phyloP scores from a whole-genome alignment of 768 basidiomycete species.

The Lactarius evosmus region DNA sequence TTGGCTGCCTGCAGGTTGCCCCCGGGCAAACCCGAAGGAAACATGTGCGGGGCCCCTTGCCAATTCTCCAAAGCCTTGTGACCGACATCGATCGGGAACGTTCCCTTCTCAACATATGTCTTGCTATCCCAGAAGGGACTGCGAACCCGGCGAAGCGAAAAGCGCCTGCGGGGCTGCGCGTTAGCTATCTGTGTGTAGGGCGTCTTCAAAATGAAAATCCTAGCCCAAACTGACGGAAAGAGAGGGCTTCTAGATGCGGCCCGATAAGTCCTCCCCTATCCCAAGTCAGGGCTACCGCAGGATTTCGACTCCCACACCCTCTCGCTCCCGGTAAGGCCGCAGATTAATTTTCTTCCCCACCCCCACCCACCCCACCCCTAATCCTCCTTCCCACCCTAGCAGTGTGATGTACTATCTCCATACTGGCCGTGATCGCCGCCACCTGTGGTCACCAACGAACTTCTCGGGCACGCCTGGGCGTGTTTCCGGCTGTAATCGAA shows the following conservation, averaged over 20 bases:
- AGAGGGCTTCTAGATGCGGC: slow-evolving; percentile 23
- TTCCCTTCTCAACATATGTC: slow-evolving; percentile 9
- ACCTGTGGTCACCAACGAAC: background rate
- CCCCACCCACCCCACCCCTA: background rate
- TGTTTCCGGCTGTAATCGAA: slow-evolving; percentile 5
- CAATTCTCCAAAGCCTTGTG: slow-evolving; percentile 16
- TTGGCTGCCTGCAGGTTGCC: slow-evolving; percentile 3
- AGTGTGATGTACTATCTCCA: background rate
- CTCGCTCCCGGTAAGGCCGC: background rate
- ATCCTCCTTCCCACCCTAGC: background rate
- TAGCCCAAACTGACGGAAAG: slow-evolving; percentile 1
- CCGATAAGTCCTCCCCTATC: slow-evolving; percentile 24
- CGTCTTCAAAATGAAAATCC: slow-evolving; percentile 1
- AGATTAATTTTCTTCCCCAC: slow-evolving; percentile 3
- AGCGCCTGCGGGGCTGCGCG: background rate
- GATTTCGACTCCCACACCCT: background rate
- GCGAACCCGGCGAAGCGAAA: background rate
- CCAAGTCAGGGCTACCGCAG: slow-evolving; percentile 1
- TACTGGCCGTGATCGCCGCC: background rate
- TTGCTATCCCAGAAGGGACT: slow-evolving; percentile 8
- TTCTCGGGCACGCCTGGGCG: background rate
- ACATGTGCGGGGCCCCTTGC: slow-evolving; percentile 5
- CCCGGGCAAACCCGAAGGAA: slow-evolving; percentile 19
- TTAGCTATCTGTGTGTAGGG: background rate
- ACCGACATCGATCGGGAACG: slow-evolving; percentile 19